A percentile compares a stretch with the other conserved stretches of the same genome.
phyloP scores from a whole-genome alignment of 257 asterid genomes.

The Fraxinus americana region DNA sequence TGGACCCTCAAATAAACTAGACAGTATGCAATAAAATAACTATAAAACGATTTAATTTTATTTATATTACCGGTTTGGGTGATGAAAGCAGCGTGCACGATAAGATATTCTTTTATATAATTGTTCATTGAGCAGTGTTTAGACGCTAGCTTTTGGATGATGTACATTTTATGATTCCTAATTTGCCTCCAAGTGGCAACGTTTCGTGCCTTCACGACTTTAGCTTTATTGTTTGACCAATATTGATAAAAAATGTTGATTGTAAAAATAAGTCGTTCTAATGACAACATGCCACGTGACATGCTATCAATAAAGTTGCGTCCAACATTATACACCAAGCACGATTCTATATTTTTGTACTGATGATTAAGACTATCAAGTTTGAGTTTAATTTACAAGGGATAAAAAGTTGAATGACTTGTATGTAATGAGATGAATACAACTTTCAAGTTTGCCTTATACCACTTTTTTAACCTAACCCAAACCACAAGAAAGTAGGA shows the following conservation, averaged over 20 bases:
- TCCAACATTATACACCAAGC: too few relatives aligned
- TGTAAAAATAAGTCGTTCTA: too few relatives aligned
- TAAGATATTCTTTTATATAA: background rate
- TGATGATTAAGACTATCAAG: too few relatives aligned
- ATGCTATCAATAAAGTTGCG: too few relatives aligned
- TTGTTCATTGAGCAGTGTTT: background rate
- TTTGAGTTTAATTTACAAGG: too few relatives aligned
- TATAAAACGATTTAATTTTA: background rate
- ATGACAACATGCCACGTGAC: too few relatives aligned
- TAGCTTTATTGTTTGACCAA: constrained; percentile 19
- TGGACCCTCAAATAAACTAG: background rate
- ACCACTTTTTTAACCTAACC: background rate
- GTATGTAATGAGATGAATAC: too few relatives aligned
- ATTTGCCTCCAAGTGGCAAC: constrained; percentile 66
- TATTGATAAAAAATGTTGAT: too few relatives aligned
- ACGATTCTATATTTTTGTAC: background rate
- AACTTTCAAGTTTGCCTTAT: too few relatives aligned
- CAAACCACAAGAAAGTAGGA: background rate
- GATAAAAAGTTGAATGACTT: too few relatives aligned
- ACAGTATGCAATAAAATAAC: background rate
- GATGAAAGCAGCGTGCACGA: constrained; percentile 30
- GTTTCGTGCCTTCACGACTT: constrained; percentile 24
- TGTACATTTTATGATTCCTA: constrained; percentile 21
- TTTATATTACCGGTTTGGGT: background rate
- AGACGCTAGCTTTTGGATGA: constrained; percentile 30